phyloP scores from a whole-genome alignment of 768 basidiomycete species.

The Pholiota molesta region DNA sequence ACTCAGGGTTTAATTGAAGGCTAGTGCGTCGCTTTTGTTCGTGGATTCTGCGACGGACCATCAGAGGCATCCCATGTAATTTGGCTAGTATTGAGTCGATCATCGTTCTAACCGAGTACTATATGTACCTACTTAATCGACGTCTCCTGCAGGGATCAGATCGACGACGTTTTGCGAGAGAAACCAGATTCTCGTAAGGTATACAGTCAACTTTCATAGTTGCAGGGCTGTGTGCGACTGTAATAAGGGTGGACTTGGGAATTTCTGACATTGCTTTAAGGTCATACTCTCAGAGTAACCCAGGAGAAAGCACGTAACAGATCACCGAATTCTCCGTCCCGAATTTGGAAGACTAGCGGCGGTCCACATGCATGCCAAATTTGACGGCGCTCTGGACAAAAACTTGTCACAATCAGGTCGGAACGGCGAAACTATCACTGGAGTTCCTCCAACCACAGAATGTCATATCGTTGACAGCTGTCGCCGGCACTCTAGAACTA shows the following conservation, averaged over 20 bases:
- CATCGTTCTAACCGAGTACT: background rate
- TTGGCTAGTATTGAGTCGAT: background rate
- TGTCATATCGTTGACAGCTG: background rate
- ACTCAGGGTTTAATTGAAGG: background rate
- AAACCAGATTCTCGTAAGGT: background rate
- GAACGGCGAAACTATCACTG: background rate
- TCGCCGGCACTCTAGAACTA: background rate
- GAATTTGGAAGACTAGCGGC: background rate
- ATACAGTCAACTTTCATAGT: background rate
- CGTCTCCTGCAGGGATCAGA: background rate
- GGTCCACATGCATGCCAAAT: background rate
- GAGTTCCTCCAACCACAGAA: background rate
- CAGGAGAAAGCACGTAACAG: background rate
- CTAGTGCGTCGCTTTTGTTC: background rate
- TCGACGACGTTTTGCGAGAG: background rate
- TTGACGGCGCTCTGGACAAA: background rate
- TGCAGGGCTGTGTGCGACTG: too few species aligned
- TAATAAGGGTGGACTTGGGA: background rate
- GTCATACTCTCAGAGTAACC: background rate
- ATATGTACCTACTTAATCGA: background rate
- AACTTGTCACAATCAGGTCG: background rate
- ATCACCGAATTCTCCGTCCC: background rate
- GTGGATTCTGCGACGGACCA: background rate
- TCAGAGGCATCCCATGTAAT: background rate
- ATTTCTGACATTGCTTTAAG: background rate